phyloP scores from a whole-genome alignment of 371 early-diverging fungal genomes.

The Syncephalis fuscata region DNA sequence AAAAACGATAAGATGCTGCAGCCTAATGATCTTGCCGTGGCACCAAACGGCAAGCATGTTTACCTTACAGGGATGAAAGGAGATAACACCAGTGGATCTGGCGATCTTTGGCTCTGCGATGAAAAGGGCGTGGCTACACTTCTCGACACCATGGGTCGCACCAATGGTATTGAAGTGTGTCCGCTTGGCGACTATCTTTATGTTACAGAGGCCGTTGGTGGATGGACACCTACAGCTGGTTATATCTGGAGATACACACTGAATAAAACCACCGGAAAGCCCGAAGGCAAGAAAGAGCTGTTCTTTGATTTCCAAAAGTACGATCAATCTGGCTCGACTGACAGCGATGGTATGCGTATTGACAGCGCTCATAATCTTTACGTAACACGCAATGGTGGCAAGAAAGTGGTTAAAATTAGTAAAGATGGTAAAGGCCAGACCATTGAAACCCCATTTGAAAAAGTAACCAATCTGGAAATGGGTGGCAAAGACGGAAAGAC shows the following conservation, averaged over 20 bases:
- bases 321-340: slow-evolving; percentile 14
- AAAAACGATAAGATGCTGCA: slow-evolving; percentile 15
- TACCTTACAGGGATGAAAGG: slow-evolving; percentile 28
- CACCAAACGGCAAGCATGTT: slow-evolving; percentile 12
- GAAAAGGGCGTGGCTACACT: slow-evolving; percentile 9
- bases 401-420: slow-evolving; percentile 17
- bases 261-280: neutral
- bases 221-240: neutral
- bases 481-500: slow-evolving; percentile 21
- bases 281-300: slow-evolving; percentile 6
- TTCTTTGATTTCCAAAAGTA: slow-evolving; percentile 22
- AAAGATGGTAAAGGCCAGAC: slow-evolving; percentile 13
- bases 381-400: slow-evolving; percentile 21
- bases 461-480: slow-evolving; percentile 26
- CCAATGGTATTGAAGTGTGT: slow-evolving; percentile 31
- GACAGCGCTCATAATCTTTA: slow-evolving; percentile 23
- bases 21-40: slow-evolving; percentile 28
- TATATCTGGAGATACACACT: slow-evolving; percentile 1
- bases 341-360: slow-evolving; percentile 32
- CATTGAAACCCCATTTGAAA: slow-evolving; percentile 13
- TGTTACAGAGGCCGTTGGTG: slow-evolving; percentile 14
- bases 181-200: slow-evolving; percentile 25
- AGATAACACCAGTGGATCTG: slow-evolving; percentile 12
- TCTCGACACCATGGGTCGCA: slow-evolving; percentile 19
- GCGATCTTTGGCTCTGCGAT: slow-evolving; percentile 22